These are phyloP conservation scores for Amphicarpaea edgeworthii DNA, from an alignment of 306 rosid genomes.

Conservation along the genomic window DNA sequence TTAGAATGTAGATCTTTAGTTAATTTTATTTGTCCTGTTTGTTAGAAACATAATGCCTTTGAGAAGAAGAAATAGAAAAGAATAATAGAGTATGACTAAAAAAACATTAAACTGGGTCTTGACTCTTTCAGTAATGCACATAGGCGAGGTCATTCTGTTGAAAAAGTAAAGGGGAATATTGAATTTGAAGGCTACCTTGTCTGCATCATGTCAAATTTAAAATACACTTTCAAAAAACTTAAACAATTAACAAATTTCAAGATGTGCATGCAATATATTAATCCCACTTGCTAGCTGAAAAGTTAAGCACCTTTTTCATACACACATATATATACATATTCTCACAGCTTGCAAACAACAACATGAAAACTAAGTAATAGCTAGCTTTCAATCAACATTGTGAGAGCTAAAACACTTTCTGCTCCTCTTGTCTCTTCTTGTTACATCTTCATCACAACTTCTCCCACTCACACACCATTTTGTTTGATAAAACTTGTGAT, in stretches of 20 bases:
- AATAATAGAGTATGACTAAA: neutral
- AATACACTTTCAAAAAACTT: constrained; percentile 26
- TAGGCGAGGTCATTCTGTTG: constrained; percentile 39
- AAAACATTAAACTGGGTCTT: constrained; percentile 7
- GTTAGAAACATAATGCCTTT: neutral
- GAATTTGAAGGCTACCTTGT: constrained; percentile 50
- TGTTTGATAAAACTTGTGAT: constrained; percentile 44
- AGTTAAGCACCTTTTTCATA: constrained; percentile 48
- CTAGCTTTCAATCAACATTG: constrained; percentile 39
- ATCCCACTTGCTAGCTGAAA: constrained; percentile 49
- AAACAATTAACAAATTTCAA: constrained; percentile 24
- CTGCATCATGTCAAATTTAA: constrained; percentile 37
- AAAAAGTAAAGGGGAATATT: constrained; percentile 21
- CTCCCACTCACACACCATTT: constrained; percentile 16
- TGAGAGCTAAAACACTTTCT: constrained; percentile 31
- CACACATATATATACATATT: constrained; percentile 40
- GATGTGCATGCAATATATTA: constrained; percentile 37
- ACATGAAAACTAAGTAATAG: constrained; percentile 43
- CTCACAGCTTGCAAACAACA: constrained; percentile 43
- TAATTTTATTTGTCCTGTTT: neutral
- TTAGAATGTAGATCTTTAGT: neutral
- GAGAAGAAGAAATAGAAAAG: neutral
- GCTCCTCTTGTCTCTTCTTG: neutral
- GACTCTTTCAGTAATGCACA: constrained; percentile 45
- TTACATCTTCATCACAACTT: neutral